Evolutionary conservation across 2,329 filamentous ascomycete species (phyloP), one percentile per base, ranked within the genome.

Genomic region (Sporothrix protearum): DNA sequence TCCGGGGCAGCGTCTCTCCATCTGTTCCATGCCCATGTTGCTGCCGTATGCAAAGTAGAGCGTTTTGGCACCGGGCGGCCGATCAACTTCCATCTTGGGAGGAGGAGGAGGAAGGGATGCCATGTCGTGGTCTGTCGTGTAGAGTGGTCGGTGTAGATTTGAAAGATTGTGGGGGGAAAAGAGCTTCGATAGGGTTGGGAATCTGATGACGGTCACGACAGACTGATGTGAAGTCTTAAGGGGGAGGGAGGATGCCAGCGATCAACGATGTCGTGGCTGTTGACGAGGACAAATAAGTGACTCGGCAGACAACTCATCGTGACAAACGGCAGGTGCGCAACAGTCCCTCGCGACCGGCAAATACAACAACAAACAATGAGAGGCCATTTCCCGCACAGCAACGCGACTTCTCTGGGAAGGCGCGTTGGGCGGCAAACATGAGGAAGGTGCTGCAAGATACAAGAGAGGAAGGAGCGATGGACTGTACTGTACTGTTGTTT

Each of bases 11-110:
- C 82, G 78, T 25, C 75, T 74, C 72, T 79, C 80, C 83, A 85
- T 85, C 77, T 84, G 82, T 69, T 78, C 77, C 71, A 82, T 76
- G 74, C 80, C 80, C 59, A 84, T 78, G 74, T 84, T 85, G 75
- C 82, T 83, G 63, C 82, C 83, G 70, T 83, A 85, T 47, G 82
- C 83, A 73, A 85, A 85, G 76, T 84, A 85, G 72, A 57, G 57
- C 66, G 47, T 45, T 19, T 14, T 68, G 47, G 63, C 14, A 1
- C 19, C 4, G n/a, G 22, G 59, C 3, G 59, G 33, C 10, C 3
- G 2, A 30, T 28, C 10, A 7, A 16, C 10, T 30, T 55, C 8
- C 22, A 55, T 55, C 30, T 8, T 10, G 59, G n/a, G 2, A 9
- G 59, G 12, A 42, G 39, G 39, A 3, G 22, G 10, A 8, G 3